Base-by-base conservation (phyloP, 805 yeast genomes). In the Grigorovia humatica region DNA sequence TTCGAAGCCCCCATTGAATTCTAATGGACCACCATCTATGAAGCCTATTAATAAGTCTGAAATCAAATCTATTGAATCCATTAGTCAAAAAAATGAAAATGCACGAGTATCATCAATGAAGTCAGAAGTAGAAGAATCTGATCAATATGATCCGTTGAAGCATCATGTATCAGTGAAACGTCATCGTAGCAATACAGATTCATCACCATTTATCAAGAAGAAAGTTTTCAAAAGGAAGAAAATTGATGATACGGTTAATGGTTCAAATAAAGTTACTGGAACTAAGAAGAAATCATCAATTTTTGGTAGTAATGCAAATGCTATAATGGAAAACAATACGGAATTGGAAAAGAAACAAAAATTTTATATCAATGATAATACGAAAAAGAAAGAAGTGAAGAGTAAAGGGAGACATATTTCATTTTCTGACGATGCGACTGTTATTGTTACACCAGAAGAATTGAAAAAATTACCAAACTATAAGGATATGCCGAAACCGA, bases 251-350 rank as follows among this genome's bases (percentile, higher is more conserved):
- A 43, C 9, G 12, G 13, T 23, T 9, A n/a, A 23, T n/a, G n/a
- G n/a, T n/a, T n/a, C n/a, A n/a, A n/a, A n/a, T 12, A 48, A 47
- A 13, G 23, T 32, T 6, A 18, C 53, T 12, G 65, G 66, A 17
- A 57, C 60, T 3, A 63, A 60, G 49, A 65, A 62, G 50, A 66
- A 64, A 50, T 66, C 70, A 1, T 63, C 69, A 1, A 60, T 66
- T 29, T 66, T 66, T 54, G 66, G 68, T 11, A 63, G 61, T 1
- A 45, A 58, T 12, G 27, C 58, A 2, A 44, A 53, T 35, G 53
- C 49, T 7, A 44, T 49, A 9, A 40, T 47, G 8, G 50, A 47
- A 18, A 54, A 55, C 6, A 38, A 55, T 43, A 54, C 54, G 12
- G 48, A 50, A 9, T 51, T 42, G 17, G 43, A 54, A 17, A 49